These are phyloP conservation scores for Penicillium occitanis DNA, from an alignment of 2,329 filamentous ascomycete genomes.

Conservation along the genomic window DNA sequence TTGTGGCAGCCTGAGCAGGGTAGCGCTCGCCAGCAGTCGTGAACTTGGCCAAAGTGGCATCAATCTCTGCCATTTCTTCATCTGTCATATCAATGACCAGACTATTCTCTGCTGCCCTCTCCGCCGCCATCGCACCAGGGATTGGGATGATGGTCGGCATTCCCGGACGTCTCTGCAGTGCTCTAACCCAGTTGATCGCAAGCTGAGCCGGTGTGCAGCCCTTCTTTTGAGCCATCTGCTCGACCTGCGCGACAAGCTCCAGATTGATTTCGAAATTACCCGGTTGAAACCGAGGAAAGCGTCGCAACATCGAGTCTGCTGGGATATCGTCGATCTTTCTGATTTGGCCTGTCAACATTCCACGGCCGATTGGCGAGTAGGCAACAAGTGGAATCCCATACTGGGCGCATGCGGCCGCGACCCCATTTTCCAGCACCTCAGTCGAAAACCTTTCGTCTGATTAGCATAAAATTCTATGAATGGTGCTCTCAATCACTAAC, in stretches of 20 bases:
- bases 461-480: not conserved
- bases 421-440: constrained; percentile 13
- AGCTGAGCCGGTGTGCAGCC: constrained; percentile 48
- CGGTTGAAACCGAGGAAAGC: constrained; percentile 51
- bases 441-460: not conserved
- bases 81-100: constrained; percentile 44
- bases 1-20: not conserved
- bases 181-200: constrained; percentile 47
- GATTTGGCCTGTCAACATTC: constrained; percentile 55
- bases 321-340: constrained; percentile 49
- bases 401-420: constrained; percentile 8
- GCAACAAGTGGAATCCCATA: constrained; percentile 58
- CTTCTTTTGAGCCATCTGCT: constrained; percentile 46
- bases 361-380: constrained; percentile 61
- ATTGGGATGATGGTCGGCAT: constrained; percentile 45
- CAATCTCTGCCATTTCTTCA: constrained; percentile 35
- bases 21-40: constrained; percentile 20
- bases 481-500: not conserved
- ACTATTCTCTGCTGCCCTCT: constrained; percentile 44
- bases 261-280: constrained; percentile 54
- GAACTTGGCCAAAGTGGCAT: constrained; percentile 20
- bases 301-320: constrained; percentile 1
- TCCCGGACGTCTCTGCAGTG: constrained; percentile 33
- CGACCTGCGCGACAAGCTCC: constrained; percentile 49
- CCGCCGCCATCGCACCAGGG: constrained; percentile 41